Percentiles rank a stretch among this genome's conserved stretches.
phyloP scores from a whole-genome alignment of 495 filamentous ascomycete genomes.

The Penicillium herquei region DNA sequence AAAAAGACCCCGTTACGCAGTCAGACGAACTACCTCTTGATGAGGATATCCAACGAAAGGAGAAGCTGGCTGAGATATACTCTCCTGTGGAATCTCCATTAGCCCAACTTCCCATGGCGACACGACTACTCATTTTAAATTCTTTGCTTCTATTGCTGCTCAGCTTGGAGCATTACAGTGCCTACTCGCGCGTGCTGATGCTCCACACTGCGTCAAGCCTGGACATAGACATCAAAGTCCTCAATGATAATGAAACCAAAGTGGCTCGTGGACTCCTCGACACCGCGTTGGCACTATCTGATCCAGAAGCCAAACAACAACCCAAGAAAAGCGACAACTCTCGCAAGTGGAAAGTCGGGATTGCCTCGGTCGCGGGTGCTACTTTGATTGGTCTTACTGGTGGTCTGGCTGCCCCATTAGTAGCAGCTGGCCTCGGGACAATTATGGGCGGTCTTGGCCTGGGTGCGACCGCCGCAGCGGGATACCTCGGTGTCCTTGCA shows the following conservation, averaged over 20 bases:
- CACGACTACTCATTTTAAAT: conserved; percentile 49
- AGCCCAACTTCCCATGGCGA: conserved; percentile 37
- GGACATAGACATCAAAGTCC: conserved; percentile 57
- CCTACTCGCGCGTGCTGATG: conserved; percentile 73
- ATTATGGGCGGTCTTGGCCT: conserved; percentile 80
- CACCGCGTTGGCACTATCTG: conserved; percentile 66
- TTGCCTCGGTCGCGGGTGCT: conserved; percentile 76
- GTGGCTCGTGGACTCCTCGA: conserved; percentile 73
- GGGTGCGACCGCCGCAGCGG: conserved; percentile 73
- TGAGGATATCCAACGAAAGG: conserved; percentile 25
- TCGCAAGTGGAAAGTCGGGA: conserved; percentile 77
- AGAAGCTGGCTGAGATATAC: conserved; percentile 42
- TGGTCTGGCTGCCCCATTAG: conserved; percentile 75
- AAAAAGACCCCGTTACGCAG: conserved; percentile 7
- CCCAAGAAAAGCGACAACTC: conserved; percentile 62
- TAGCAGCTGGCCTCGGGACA: conserved; percentile 78
- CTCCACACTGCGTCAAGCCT: conserved; percentile 68
- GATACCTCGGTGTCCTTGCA: conserved; percentile 75
- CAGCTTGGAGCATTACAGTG: conserved; percentile 76
- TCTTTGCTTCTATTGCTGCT: conserved; percentile 72
- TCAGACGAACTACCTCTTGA: conserved; percentile 25
- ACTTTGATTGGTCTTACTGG: conserved; percentile 80
- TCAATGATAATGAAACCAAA: conserved; percentile 70
- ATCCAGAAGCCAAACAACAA: conserved; percentile 64
- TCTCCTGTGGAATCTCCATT: conserved; percentile 46